Evolutionary conservation across 2,329 filamentous ascomycete genomes (phyloP), one percentile per base, ranked within the genome.

Genomic region (Curvularia sp.): DNA sequence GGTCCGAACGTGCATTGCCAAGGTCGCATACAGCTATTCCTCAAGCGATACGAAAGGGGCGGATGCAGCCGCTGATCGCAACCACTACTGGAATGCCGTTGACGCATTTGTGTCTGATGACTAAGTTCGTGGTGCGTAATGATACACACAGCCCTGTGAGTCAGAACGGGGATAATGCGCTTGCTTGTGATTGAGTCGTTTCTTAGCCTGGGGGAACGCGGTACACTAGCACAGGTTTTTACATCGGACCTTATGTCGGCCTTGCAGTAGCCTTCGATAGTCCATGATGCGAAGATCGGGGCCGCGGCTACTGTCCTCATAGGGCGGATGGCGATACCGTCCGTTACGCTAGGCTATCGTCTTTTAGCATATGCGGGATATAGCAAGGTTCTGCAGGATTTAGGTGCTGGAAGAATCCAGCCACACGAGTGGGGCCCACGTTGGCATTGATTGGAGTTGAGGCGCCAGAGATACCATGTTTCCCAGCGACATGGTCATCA

Each of bases 1-100:
- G 67, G 64, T 53, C 67, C 66, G 67, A 52, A 51, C 53, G 59
- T 57, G 53, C 57, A 59, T 56, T 48, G 51, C 43, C 55, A 58
- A 47, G 46, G 55, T 59, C 38, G 39, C 34, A 54, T 46, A 51
- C 43, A 43, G 12, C 53, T 52, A 49, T 59, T 56, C 41, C 53
- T 39, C 36, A 49, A 59, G 43, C 21, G 46, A 25, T 46, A 39
- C 34, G 53, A 45, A 42, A 55, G 34, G 41, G 38, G 54, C 49
- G 42, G 53, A 55, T 59, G 53, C 61, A 52, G 30, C 58, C 53
- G 62, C 48, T 45, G 57, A 60, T 63, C 55, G 39, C 51, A 38
- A 52, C 55, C 49, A 53, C 46, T 42, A 48, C 41, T 36, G 42
- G 50, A 51, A 36, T 42, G 52, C 39, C 19, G 39, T 28, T 43